Base-by-base conservation (phyloP, 2,329 filamentous ascomycete species). In the Bipolaris sorokiniana region DNA sequence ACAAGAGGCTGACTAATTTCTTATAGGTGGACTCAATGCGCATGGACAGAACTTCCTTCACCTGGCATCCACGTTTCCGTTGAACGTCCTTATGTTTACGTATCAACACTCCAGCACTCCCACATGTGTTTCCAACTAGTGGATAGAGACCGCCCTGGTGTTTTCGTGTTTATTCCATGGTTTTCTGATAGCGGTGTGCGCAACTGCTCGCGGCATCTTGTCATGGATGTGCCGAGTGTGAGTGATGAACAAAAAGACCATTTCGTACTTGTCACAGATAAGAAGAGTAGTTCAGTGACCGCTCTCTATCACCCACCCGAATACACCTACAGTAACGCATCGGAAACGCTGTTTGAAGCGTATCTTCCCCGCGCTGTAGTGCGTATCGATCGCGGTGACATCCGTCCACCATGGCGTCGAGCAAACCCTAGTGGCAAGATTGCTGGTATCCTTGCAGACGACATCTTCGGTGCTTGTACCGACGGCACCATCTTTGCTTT, bases 401-500 rank as follows among this genome's bases (percentile, higher is more conserved):
- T 78, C 67, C 50, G 76, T 69, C 56, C 79, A 59, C 54, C 68
- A 1, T 77, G 76, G 77, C 72, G 70, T 15, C 66, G 66, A 7
- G 55, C 63, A 13, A 53, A 33, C 26, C 51, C 41, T 3, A 37
- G 51, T 4, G 34, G 49, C 10, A 45, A 69, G 71, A 15, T 26
- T 18, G 40, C 23, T 70, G 78, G 79, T 40, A 63, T 83, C 22
- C 67, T 80, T 0, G 68, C 72, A n/a, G 77, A 81, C 38, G 74
- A 84, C 31, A 78, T 83, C 23, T 64, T 86, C 13, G 79, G 81
- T 22, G 79, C 79, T 20, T 80, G 81, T 46, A 77, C 81, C 51
- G 83, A 84, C 54, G 84, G 84, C 33, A 78, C 80, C 1, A 67
- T 86, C 13, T 79, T 81, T 41, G 73, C 78, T 15, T 89, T 97